phyloP scores from a whole-genome alignment of 805 yeast genomes.

The Saturnispora mendoncae region DNA sequence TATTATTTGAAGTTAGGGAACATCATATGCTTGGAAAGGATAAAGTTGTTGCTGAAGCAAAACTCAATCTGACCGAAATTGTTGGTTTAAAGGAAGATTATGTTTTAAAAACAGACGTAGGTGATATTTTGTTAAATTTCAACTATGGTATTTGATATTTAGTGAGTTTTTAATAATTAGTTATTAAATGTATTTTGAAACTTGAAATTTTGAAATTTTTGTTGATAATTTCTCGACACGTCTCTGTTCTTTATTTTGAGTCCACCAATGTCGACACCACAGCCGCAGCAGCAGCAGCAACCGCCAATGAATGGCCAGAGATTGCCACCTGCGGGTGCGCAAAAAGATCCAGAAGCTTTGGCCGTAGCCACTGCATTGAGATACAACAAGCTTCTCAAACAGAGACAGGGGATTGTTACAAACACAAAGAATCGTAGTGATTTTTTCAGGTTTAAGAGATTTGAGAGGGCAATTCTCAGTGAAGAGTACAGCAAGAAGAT shows the following conservation, averaged over 20 bases:
- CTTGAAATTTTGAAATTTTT: background rate
- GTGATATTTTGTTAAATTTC: slow-evolving; percentile 5
- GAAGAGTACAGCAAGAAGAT: slow-evolving; percentile 48
- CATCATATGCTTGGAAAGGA: slow-evolving; percentile 71
- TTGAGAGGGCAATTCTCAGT: slow-evolving; percentile 65
- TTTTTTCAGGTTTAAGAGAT: slow-evolving; percentile 82
- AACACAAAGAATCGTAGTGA: slow-evolving; percentile 62
- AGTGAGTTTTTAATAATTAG: background rate
- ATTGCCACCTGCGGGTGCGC: slow-evolving; percentile 17
- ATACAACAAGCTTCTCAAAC: slow-evolving; percentile 58
- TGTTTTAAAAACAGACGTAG: background rate
- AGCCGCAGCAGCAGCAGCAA: background rate
- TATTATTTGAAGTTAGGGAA: slow-evolving; percentile 53
- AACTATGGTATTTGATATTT: slow-evolving; percentile 3
- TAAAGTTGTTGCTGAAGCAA: slow-evolving; percentile 4
- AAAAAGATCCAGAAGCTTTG: slow-evolving; percentile 45
- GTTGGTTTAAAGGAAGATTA: slow-evolving; percentile 6
- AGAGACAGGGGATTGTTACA: slow-evolving; percentile 59
- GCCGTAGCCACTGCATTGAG: slow-evolving; percentile 68
- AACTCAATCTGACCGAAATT: slow-evolving; percentile 2
- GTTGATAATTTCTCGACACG: background rate
- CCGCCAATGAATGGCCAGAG: slow-evolving; percentile 13
- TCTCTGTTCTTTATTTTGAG: background rate
- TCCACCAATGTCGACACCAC: background rate
- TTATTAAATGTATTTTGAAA: background rate